Evolutionary conservation across 1,139 yeast genomes (phyloP).

Genomic region (Hemisphaericaspora xylofermentans): DNA sequence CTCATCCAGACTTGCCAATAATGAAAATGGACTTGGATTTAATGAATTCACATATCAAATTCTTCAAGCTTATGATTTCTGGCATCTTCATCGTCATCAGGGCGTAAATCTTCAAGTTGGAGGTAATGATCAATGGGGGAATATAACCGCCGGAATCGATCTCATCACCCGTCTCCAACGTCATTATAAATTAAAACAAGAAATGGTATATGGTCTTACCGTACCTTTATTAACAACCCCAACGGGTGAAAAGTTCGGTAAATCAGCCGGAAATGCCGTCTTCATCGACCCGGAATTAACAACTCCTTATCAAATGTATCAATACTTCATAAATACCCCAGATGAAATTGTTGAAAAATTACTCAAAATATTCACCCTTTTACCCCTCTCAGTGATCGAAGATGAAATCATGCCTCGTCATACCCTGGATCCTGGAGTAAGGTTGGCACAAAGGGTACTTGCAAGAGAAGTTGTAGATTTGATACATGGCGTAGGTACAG

Average conservation of each 20-base stretch:
- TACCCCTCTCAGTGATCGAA: constrained; percentile 63
- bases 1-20: constrained; percentile 62
- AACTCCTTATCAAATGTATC: constrained; percentile 79
- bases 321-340: constrained; percentile 76
- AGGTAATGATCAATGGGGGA: constrained; percentile 99
- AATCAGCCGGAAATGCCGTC: constrained; percentile 95
- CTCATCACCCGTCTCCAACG: constrained; percentile 64
- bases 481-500: constrained; percentile 80
- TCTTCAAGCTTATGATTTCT: constrained; percentile 91
- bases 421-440: constrained; percentile 52
- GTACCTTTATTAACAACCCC: constrained; percentile 89
- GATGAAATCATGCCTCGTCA: constrained; percentile 53
- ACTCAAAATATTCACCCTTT: constrained; percentile 73
- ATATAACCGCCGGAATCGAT: constrained; percentile 94
- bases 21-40: constrained; percentile 76
- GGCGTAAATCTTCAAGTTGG: constrained; percentile 81
- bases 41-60: constrained; percentile 93
- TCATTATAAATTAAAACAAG: constrained; percentile 11
- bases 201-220: constrained; percentile 69
- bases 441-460: constrained; percentile 72
- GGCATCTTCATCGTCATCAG: constrained; percentile 64
- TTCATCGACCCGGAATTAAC: constrained; percentile 76
- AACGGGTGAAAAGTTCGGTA: constrained; percentile 92
- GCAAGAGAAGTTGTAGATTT: constrained; percentile 87
- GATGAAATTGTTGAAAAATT: constrained; percentile 74